Percentiles rank a stretch among this genome's conserved stretches.
Conservation (phyloP, 345 rosid genomes). For the Acer campestre region DNA sequence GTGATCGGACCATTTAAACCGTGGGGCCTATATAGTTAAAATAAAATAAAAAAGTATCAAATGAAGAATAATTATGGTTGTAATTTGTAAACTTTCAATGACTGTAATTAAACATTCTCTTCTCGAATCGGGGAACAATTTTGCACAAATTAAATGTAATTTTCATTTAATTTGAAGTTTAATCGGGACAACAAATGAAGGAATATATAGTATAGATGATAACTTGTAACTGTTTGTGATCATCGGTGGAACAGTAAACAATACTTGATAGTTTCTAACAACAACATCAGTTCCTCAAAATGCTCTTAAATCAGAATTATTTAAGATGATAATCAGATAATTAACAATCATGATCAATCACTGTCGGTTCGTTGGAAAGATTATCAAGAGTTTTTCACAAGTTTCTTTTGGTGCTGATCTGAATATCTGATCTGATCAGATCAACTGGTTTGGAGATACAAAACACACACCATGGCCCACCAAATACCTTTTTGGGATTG, state of each 20-base stretch:
- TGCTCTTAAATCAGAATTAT: neutral
- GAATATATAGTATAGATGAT: neutral
- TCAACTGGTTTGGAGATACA: neutral
- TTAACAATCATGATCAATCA: neutral
- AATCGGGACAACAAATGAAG: neutral
- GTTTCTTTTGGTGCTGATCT: neutral
- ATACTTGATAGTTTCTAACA: neutral
- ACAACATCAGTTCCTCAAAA: neutral
- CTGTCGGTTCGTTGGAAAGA: neutral
- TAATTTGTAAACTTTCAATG: too few species aligned
- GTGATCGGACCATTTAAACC: too few species aligned
- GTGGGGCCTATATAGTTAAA: too few species aligned
- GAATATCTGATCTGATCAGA: neutral
- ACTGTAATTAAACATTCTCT: too few species aligned
- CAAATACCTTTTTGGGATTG: neutral
- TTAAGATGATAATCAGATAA: neutral
- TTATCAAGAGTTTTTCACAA: slow-evolving; percentile 2
- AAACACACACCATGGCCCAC: neutral
- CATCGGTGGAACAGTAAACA: neutral
- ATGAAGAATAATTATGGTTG: too few species aligned
- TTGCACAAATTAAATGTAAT: neutral
- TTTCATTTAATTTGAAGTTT: neutral
- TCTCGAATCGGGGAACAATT: neutral
- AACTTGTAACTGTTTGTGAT: neutral
- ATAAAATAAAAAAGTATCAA: too few species aligned